These are phyloP conservation scores for Xylaria sp. DNA, from an alignment of 2,329 filamentous ascomycete species.

Conservation along the genomic window DNA sequence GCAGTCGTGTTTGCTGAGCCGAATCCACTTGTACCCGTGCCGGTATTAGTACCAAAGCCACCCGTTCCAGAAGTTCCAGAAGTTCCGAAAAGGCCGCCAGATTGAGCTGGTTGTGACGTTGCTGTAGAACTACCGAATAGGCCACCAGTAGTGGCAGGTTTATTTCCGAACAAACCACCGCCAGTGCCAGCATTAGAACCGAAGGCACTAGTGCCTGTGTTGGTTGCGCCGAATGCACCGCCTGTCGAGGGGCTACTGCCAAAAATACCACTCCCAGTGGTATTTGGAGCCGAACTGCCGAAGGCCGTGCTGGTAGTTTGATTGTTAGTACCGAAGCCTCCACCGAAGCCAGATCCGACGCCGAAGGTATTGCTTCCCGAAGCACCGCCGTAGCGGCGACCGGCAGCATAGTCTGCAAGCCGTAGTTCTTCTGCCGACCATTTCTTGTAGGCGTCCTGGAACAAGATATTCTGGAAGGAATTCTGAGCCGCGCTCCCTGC, in stretches of 20 bases:
- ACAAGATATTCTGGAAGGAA: conserved; percentile 82
- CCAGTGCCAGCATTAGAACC: conserved; percentile 46
- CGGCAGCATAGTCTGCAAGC: conserved; percentile 88
- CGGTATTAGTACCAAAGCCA: conserved; percentile 59
- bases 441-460: conserved; percentile 84
- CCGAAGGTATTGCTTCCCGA: conserved; percentile 90
- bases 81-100: conserved; percentile 46
- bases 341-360: conserved; percentile 64
- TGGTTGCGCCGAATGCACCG: conserved; percentile 47
- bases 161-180: conserved; percentile 56
- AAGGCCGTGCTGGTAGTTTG: conserved; percentile 46
- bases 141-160: conserved; percentile 47
- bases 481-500: conserved; percentile 64
- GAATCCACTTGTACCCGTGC: conserved; percentile 57
- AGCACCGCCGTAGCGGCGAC: conserved; percentile 83
- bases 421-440: conserved; percentile 89
- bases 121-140: conserved; percentile 54
- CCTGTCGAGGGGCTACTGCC: conserved; percentile 45
- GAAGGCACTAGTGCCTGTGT: conserved; percentile 41
- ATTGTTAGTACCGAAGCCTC: conserved; percentile 56
- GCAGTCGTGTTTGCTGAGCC: conserved; percentile 55
- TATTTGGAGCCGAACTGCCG: conserved; percentile 51
- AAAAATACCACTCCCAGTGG: conserved; percentile 55
- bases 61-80: conserved; percentile 57
- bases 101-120: conserved; percentile 40